A percentile compares a stretch with the other conserved stretches of the same genome.
phyloP scores from a whole-genome alignment of 2,329 filamentous ascomycete species.

The Tolypocladium endophyticum region DNA sequence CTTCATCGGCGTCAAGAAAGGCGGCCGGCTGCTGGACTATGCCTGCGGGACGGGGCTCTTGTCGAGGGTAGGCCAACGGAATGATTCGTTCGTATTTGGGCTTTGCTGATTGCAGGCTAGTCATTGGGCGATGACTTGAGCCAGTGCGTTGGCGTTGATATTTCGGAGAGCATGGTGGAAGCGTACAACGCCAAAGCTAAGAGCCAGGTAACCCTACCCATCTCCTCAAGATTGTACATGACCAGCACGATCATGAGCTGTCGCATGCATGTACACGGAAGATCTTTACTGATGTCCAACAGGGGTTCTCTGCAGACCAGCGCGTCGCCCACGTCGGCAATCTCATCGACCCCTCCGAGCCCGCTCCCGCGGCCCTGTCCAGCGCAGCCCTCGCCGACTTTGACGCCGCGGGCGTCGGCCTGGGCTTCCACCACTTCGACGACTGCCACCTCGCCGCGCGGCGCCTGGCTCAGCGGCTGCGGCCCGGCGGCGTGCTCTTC shows the following conservation, averaged over 20 bases:
- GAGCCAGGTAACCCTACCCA: conserved; percentile 32
- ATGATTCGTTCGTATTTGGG: accelerated
- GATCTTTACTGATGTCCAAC: neutral
- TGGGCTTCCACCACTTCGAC: conserved; percentile 59
- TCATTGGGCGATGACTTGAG: conserved; percentile 22
- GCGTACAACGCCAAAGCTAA: conserved; percentile 53
- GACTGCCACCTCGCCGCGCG: conserved; percentile 49
- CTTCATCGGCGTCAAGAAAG: conserved; percentile 46
- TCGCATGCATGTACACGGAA: neutral
- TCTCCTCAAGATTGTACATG: neutral
- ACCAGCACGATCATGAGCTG: neutral
- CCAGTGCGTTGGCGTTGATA: conserved; percentile 56
- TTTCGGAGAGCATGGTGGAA: conserved; percentile 60
- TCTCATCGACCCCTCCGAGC: conserved; percentile 34
- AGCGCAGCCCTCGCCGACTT: conserved; percentile 56
- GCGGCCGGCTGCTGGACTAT: conserved; percentile 57
- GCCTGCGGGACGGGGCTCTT: conserved; percentile 63
- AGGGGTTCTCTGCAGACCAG: conserved; percentile 39
- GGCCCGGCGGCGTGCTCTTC: conserved; percentile 54
- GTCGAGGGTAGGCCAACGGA: conserved; percentile 40
- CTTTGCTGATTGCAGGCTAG: conserved; percentile 5
- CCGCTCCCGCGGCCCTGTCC: conserved; percentile 43
- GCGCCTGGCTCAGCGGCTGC: conserved; percentile 50
- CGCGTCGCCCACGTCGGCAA: conserved; percentile 50
- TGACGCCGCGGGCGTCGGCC: conserved; percentile 53